phyloP scores from a whole-genome alignment of 2,329 filamentous ascomycete species.

The Grosmannia penicillata region DNA sequence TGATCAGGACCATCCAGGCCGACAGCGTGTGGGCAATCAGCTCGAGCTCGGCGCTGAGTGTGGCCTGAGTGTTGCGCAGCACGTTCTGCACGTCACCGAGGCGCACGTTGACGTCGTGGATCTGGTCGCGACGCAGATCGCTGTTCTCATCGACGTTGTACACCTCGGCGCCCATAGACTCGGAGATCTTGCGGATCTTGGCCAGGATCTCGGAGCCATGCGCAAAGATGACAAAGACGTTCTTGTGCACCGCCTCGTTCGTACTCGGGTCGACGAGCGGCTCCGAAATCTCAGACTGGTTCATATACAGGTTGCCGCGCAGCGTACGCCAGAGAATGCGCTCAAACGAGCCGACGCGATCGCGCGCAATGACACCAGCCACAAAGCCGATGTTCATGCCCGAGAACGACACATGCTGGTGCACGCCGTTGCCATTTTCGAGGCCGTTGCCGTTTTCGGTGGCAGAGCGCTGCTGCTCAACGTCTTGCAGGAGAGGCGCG shows the following conservation, averaged over 20 bases:
- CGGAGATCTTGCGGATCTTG: conserved; percentile 98
- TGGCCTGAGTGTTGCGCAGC: conserved; percentile 85
- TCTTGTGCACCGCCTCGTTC: conserved; percentile 90
- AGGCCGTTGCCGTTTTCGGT: neutral
- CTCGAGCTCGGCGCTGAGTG: conserved; percentile 79
- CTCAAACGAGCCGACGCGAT: conserved; percentile 89
- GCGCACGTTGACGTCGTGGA: conserved; percentile 92
- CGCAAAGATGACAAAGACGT: conserved; percentile 98
- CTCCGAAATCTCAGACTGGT: conserved; percentile 95
- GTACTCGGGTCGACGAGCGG: conserved; percentile 80
- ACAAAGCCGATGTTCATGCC: conserved; percentile 99
- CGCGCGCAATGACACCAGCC: conserved; percentile 83
- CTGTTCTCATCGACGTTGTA: conserved; percentile 97
- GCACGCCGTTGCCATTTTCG: conserved; percentile 12
- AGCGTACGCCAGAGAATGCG: conserved; percentile 95
- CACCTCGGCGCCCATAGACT: conserved; percentile 87
- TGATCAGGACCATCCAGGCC: conserved; percentile 93
- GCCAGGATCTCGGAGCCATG: conserved; percentile 96
- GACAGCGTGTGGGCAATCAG: conserved; percentile 87
- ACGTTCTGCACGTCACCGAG: conserved; percentile 86
- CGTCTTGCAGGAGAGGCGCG: conserved; percentile 80
- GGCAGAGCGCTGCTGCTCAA: conserved; percentile 53
- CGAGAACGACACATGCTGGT: conserved; percentile 60
- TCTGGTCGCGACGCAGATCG: conserved; percentile 86
- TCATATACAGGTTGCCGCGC: conserved; percentile 98